Evolutionary conservation across 1,284 basidiomycete genomes (phyloP).

Genomic region (Gymnopus androsaceus): DNA sequence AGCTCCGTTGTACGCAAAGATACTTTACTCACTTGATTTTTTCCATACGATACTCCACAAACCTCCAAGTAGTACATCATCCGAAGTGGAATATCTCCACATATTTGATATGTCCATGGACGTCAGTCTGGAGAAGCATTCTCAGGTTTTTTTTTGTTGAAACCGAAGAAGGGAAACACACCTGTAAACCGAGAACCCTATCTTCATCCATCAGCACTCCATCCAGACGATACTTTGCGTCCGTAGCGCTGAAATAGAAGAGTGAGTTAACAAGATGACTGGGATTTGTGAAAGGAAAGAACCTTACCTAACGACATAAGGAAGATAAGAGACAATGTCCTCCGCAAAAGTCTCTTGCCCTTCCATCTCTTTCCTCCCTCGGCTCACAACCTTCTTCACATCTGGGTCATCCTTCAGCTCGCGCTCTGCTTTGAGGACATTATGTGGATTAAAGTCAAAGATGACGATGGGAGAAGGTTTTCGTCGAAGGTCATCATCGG

Average conservation of each 20-base stretch:
- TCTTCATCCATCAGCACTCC: slow-evolving; percentile 11
- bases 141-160: background rate
- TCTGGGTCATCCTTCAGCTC: slow-evolving; percentile 7
- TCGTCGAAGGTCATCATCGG: slow-evolving; percentile 9
- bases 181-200: slow-evolving; percentile 3
- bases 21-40: background rate
- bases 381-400: slow-evolving; percentile 5
- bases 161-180: background rate
- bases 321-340: slow-evolving; percentile 33
- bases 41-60: background rate
- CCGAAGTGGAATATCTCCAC: slow-evolving; percentile 15
- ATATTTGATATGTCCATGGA: slow-evolving; percentile 5
- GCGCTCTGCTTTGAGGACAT: slow-evolving; percentile 27
- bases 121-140: background rate
- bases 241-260: background rate
- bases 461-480: slow-evolving; percentile 31
- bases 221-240: background rate
- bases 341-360: slow-evolving; percentile 30
- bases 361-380: slow-evolving; percentile 12
- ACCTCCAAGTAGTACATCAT: too few species aligned
- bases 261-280: background rate
- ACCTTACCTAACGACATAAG: slow-evolving; percentile 33
- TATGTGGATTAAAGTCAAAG: slow-evolving; percentile 43
- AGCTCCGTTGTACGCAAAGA: too few species aligned
- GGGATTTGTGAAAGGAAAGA: background rate